Conservation (phyloP, 148 eudicot genomes). For the Camellia granthamiana region DNA sequence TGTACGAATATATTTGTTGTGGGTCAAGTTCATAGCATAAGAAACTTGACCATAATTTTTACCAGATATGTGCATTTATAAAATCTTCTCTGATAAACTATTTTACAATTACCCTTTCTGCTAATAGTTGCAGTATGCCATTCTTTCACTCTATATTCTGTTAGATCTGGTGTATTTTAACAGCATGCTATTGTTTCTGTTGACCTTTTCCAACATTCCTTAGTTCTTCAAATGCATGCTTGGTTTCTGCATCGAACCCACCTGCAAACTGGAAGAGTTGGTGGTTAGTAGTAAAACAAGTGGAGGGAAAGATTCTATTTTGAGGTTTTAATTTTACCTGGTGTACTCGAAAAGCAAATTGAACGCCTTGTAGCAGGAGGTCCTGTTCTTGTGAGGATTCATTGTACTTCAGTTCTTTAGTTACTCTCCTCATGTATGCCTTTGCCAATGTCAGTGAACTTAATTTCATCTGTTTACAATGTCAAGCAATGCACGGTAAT, state of each 20-base stretch:
- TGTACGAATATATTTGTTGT: neutral
- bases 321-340: conserved; percentile 44
- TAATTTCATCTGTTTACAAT: conserved; percentile 51
- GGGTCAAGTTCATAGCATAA: neutral
- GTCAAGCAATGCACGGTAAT: neutral
- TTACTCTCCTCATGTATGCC: conserved; percentile 57
- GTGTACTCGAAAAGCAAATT: conserved; percentile 82
- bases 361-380: conserved; percentile 65
- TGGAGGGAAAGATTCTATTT: neutral
- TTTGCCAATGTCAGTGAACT: conserved; percentile 59
- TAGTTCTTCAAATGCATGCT: conserved; percentile 53
- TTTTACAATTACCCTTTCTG: conserved; percentile 11
- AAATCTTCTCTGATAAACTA: conserved; percentile 9
- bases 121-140: conserved; percentile 8
- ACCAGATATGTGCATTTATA: neutral
- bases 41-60: neutral
- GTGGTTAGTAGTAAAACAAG: neutral
- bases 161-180: neutral
- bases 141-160: neutral
- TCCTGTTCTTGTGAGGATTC: conserved; percentile 47
- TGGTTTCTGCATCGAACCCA: conserved; percentile 63
- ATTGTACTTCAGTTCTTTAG: conserved; percentile 43
- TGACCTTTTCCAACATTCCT: conserved; percentile 20
- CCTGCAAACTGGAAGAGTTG: conserved; percentile 59
- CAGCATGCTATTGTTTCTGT: conserved; percentile 18